Conservation (phyloP, 2,329 filamentous ascomycete genomes). For the Xenoacremonium recifei region DNA sequence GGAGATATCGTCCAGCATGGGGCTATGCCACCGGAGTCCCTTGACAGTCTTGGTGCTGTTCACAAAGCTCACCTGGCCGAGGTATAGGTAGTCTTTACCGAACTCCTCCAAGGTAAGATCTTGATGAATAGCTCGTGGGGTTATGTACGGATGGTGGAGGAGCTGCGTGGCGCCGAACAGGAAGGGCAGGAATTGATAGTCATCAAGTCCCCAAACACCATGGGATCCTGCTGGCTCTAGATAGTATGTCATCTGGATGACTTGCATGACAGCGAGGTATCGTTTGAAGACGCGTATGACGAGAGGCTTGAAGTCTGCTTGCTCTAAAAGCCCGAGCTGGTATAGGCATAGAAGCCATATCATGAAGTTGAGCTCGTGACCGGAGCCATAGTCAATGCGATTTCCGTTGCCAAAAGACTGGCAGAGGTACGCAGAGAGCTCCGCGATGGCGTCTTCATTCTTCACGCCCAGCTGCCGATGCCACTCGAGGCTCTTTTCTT, state of each 20-base stretch:
- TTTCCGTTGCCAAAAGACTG: conserved; percentile 83
- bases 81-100: conserved; percentile 78
- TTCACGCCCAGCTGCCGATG: conserved; percentile 59
- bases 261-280: conserved; percentile 85
- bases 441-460: conserved; percentile 55
- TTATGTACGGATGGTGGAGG: conserved; percentile 78
- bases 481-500: conserved; percentile 57
- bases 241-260: conserved; percentile 89
- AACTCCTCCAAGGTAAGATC: conserved; percentile 85
- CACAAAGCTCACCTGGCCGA: conserved; percentile 90
- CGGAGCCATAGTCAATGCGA: conserved; percentile 94
- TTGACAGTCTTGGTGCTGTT: conserved; percentile 96
- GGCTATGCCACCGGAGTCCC: conserved; percentile 91
- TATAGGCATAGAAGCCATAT: conserved; percentile 96
- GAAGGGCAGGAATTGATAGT: conserved; percentile 96
- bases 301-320: conserved; percentile 68
- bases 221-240: conserved; percentile 95
- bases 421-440: conserved; percentile 76
- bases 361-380: conserved; percentile 95
- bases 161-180: conserved; percentile 92
- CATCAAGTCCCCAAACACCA: conserved; percentile 95
- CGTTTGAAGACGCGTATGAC: conserved; percentile 76
- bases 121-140: conserved; percentile 80
- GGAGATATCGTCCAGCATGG: conserved; percentile 97
- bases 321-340: conserved; percentile 65